Percentiles rank a stretch among this genome's conserved stretches.
phyloP scores from a whole-genome alignment of 805 yeast species.

The Cyberlindnera petersonii region DNA sequence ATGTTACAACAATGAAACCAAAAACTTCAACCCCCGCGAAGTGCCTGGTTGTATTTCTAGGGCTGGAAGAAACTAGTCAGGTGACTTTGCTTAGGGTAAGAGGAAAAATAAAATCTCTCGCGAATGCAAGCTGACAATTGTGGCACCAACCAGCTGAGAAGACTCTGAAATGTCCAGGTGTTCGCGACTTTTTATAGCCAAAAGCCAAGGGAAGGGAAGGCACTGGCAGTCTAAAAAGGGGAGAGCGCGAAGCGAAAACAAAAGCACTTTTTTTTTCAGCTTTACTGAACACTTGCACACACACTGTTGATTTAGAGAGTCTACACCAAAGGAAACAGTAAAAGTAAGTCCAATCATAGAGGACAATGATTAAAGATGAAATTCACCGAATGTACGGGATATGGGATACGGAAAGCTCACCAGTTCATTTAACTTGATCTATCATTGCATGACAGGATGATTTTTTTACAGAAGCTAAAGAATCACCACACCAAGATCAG shows the following conservation, averaged over 20 bases:
- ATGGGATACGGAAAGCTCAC: too few species aligned
- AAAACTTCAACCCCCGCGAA: too few species aligned
- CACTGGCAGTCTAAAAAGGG: too few species aligned
- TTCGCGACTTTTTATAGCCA: background rate
- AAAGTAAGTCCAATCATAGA: slow-evolving; percentile 13
- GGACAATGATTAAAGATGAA: too few species aligned
- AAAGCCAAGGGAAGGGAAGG: background rate
- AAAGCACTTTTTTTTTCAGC: slow-evolving; percentile 14
- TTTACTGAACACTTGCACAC: slow-evolving; percentile 2
- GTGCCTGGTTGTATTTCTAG: too few species aligned
- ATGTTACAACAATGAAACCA: too few species aligned
- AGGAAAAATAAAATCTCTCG: background rate
- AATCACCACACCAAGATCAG: too few species aligned
- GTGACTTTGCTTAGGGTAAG: background rate
- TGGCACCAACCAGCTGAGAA: slow-evolving; percentile 1
- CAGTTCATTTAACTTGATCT: too few species aligned
- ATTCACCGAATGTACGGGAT: too few species aligned
- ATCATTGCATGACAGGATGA: too few species aligned
- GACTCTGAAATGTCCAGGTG: background rate
- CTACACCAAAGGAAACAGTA: slow-evolving; percentile 18
- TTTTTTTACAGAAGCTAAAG: too few species aligned
- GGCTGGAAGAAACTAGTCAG: too few species aligned
- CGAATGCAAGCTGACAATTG: background rate
- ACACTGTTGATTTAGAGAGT: background rate
- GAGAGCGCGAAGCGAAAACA: slow-evolving; percentile 4